Evolutionary conservation across 163 green algal genomes (phyloP).

Genomic region (Volvox carteri): DNA sequence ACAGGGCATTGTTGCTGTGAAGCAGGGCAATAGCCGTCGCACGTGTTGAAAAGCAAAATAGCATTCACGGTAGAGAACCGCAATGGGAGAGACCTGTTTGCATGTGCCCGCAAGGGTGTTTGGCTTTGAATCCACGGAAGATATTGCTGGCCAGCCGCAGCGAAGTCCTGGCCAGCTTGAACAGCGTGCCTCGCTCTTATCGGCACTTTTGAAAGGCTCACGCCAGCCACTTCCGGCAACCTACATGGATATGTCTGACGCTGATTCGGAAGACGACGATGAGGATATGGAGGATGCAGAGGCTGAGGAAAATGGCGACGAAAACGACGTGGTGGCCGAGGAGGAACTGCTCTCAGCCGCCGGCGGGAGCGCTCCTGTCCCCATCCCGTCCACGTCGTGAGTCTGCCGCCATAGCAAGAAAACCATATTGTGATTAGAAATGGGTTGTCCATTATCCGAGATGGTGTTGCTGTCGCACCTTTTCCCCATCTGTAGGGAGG

Average conservation of each 20-base stretch:
- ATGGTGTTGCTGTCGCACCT: neutral
- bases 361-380: slow-evolving; percentile 2
- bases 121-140: slow-evolving; percentile 23
- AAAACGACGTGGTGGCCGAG: neutral
- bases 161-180: slow-evolving; percentile 7
- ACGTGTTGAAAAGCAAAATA: neutral
- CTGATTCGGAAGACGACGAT: slow-evolving; percentile 3
- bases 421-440: neutral
- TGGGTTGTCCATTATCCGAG: neutral
- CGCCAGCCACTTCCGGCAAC: neutral
- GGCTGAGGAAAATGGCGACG: neutral
- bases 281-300: slow-evolving; percentile 17
- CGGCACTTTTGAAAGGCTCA: slow-evolving; percentile 4
- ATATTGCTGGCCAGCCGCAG: neutral
- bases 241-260: neutral
- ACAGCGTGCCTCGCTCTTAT: slow-evolving; percentile 23
- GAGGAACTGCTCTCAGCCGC: neutral
- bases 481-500: slow-evolving; percentile 2
- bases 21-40: slow-evolving; percentile 37
- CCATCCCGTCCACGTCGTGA: slow-evolving; percentile 40
- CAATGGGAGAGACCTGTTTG: slow-evolving; percentile 36
- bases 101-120: slow-evolving; percentile 42
- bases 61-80: neutral
- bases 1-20: slow-evolving; percentile 46
- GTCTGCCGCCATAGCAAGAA: neutral